Conservation (phyloP, 2,329 filamentous ascomycete species). For the Clathrospora elynae region DNA sequence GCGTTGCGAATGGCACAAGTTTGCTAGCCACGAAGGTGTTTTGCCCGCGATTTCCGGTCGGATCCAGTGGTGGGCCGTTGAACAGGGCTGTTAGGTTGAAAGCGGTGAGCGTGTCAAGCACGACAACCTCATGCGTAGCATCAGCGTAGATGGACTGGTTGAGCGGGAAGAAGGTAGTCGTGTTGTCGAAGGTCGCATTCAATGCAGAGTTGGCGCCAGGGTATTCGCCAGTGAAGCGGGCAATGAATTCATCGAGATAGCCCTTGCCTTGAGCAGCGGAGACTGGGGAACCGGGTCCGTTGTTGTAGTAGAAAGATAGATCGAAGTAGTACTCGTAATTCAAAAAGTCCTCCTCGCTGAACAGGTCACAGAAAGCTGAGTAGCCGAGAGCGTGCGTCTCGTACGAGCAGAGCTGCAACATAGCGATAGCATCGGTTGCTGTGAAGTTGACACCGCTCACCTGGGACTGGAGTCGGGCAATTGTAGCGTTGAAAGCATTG, state of each 20-base stretch:
- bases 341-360: slow-evolving; percentile 51
- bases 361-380: slow-evolving; percentile 51
- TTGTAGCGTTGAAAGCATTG: slow-evolving; percentile 37
- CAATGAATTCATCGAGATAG: slow-evolving; percentile 38
- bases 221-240: slow-evolving; percentile 34
- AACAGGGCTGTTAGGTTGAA: slow-evolving; percentile 43
- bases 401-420: slow-evolving; percentile 49
- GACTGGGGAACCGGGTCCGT: slow-evolving; percentile 38
- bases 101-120: slow-evolving; percentile 36
- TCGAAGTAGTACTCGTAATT: slow-evolving; percentile 55
- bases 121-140: slow-evolving; percentile 52
- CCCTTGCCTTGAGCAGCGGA: slow-evolving; percentile 43
- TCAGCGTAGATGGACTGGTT: slow-evolving; percentile 52
- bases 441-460: slow-evolving; percentile 38
- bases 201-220: slow-evolving; percentile 27
- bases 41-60: slow-evolving; percentile 20
- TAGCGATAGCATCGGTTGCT: slow-evolving; percentile 45
- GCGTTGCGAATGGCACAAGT: slow-evolving; percentile 39
- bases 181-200: slow-evolving; percentile 47
- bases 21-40: slow-evolving; percentile 37
- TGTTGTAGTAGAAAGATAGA: slow-evolving; percentile 47
- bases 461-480: slow-evolving; percentile 37
- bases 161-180: slow-evolving; percentile 51
- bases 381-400: slow-evolving; percentile 50
- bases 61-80: slow-evolving; percentile 30